These are phyloP conservation scores for Boletus reticuloceps DNA, from an alignment of 768 basidiomycete species.

Conservation along the genomic window DNA sequence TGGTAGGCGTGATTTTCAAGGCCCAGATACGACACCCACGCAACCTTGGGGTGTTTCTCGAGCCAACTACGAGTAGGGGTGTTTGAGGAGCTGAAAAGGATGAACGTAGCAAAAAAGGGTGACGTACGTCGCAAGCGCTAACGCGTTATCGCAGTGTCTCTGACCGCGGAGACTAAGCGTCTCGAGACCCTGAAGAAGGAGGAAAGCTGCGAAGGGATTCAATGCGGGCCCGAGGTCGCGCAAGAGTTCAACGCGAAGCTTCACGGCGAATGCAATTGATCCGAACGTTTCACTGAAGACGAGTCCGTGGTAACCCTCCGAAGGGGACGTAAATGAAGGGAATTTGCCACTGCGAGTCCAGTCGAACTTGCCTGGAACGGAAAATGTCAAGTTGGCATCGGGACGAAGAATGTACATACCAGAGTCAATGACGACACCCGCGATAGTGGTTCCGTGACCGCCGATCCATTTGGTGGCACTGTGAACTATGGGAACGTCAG, in stretches of 20 bases:
- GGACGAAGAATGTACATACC: constrained; percentile 34
- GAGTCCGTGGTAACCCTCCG: constrained; percentile 57
- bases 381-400: not conserved
- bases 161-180: constrained; percentile 59
- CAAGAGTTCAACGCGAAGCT: constrained; percentile 49
- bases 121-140: constrained; percentile 45
- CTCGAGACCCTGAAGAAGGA: constrained; percentile 59
- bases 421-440: constrained; percentile 58
- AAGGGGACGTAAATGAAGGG: constrained; percentile 54
- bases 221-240: constrained; percentile 54
- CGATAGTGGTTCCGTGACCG: constrained; percentile 67
- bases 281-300: constrained; percentile 52
- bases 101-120: not conserved
- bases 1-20: constrained; percentile 61
- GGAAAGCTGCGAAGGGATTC: constrained; percentile 58
- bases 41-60: constrained; percentile 58
- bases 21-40: constrained; percentile 81
- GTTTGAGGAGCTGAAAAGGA: too few species aligned
- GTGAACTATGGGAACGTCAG: constrained; percentile 36
- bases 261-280: constrained; percentile 47
- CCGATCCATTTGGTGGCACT: constrained; percentile 69
- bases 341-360: constrained; percentile 53
- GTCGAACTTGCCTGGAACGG: constrained; percentile 50
- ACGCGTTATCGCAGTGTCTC: constrained; percentile 56
- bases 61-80: constrained; percentile 40